Conservation (phyloP, 805 yeast species). For the Monosporozyma aquatica region DNA sequence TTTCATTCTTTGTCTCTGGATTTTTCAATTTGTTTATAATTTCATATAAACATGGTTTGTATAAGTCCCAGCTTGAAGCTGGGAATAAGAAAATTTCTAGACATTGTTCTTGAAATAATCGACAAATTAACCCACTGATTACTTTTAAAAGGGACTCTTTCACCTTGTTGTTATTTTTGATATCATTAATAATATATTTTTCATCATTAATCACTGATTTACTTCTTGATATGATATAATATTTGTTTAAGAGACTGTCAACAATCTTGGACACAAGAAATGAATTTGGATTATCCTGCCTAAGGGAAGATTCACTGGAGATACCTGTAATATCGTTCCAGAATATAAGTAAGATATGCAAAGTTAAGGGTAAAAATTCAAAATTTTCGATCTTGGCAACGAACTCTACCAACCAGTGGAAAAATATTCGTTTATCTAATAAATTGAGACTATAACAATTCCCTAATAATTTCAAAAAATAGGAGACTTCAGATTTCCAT, state of each 20-base stretch:
- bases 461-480: constrained; percentile 49
- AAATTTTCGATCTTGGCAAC: constrained; percentile 34
- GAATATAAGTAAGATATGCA: constrained; percentile 52
- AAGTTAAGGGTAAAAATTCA: constrained; percentile 37
- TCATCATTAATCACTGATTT: constrained; percentile 31
- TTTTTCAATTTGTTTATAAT: constrained; percentile 23
- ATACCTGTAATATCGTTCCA: constrained; percentile 56
- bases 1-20: constrained; percentile 15
- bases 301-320: not conserved
- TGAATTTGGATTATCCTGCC: constrained; percentile 1
- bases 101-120: constrained; percentile 27
- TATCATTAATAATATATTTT: constrained; percentile 32
- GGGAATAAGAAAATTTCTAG: constrained; percentile 56
- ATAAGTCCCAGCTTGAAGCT: constrained; percentile 44
- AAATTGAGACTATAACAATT: constrained; percentile 62
- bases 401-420: constrained; percentile 54
- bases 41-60: constrained; percentile 41
- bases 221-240: constrained; percentile 30
- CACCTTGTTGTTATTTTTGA: constrained; percentile 29
- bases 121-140: constrained; percentile 23
- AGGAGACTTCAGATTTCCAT: constrained; percentile 46
- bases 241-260: constrained; percentile 46
- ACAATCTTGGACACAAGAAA: constrained; percentile 56
- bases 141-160: constrained; percentile 21
- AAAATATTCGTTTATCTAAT: constrained; percentile 51